A percentile compares a stretch with the other conserved stretches of the same genome.
These are phyloP conservation scores for Eimeria falciformis DNA, from an alignment of 169 alveolate genomes.

Conservation along the genomic window DNA sequence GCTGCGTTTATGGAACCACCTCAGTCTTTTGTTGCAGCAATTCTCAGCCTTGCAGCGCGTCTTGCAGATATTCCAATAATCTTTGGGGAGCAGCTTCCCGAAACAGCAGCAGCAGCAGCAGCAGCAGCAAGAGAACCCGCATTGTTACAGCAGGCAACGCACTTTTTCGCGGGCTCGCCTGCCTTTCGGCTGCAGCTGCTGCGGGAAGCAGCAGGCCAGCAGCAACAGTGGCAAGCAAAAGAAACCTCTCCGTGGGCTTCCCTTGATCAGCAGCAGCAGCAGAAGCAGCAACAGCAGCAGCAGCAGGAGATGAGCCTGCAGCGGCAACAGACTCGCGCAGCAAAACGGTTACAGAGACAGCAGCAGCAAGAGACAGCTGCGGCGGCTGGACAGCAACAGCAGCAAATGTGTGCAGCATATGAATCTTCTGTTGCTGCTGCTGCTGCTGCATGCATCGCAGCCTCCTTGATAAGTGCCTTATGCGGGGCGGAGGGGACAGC, in stretches of 20 bases:
- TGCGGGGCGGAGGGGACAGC: conserved; percentile 34
- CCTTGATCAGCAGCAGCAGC: conserved; percentile 30
- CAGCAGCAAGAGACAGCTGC: too few relatives aligned
- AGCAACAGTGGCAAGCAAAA: conserved; percentile 33
- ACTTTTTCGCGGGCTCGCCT: conserved; percentile 45
- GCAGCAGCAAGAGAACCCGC: conserved; percentile 27
- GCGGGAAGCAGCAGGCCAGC: conserved; percentile 42
- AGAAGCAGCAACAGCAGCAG: conserved; percentile 9
- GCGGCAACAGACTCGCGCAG: conserved; percentile 1
- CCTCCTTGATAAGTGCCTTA: conserved; percentile 18
- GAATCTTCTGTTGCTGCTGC: conserved; percentile 10
- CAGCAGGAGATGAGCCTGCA: not conserved
- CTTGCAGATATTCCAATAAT: not conserved
- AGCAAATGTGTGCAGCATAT: too few relatives aligned
- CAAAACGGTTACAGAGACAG: conserved; percentile 10
- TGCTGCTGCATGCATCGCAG: conserved; percentile 47
- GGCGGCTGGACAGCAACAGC: too few relatives aligned
- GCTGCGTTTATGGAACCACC: not conserved
- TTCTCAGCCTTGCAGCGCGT: conserved; percentile 27
- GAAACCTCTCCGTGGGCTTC: conserved; percentile 29
- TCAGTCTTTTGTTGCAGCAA: not conserved
- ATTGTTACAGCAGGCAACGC: conserved; percentile 39
- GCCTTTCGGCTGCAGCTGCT: conserved; percentile 15
- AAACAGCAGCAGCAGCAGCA: conserved; percentile 38
- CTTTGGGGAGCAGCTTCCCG: not conserved